Conservation (phyloP, 495 filamentous ascomycete species). For the Cairneyella variabilis region DNA sequence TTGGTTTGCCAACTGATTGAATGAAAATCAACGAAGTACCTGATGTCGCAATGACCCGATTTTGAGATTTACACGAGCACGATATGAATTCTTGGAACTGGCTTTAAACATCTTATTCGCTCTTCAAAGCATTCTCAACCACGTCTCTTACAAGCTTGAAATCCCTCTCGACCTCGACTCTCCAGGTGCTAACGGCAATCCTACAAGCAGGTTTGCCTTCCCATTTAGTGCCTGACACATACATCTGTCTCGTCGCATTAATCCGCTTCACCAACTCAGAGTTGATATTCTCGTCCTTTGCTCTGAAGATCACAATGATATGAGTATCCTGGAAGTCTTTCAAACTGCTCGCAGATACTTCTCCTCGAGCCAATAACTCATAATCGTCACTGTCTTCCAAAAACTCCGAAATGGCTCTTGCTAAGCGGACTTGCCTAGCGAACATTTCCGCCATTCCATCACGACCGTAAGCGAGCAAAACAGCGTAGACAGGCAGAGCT, state of each 20-base stretch:
- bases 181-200: slow-evolving; percentile 84
- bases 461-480: slow-evolving; percentile 69
- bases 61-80: too few relatives aligned
- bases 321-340: slow-evolving; percentile 42
- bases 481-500: slow-evolving; percentile 83
- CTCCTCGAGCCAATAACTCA: slow-evolving; percentile 50
- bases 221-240: slow-evolving; percentile 81
- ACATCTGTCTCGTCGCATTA: slow-evolving; percentile 71
- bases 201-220: slow-evolving; percentile 64
- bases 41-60: too few relatives aligned
- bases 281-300: slow-evolving; percentile 66
- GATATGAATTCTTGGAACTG: neutral
- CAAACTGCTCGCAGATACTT: slow-evolving; percentile 25
- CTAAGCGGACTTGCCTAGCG: slow-evolving; percentile 63
- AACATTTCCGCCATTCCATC: slow-evolving; percentile 69
- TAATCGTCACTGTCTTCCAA: slow-evolving; percentile 54
- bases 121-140: slow-evolving; percentile 35
- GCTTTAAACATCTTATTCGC: too few relatives aligned
- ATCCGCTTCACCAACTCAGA: slow-evolving; percentile 59
- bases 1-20: too few relatives aligned
- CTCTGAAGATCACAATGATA: slow-evolving; percentile 78
- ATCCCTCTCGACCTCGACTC: slow-evolving; percentile 54
- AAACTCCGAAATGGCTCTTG: slow-evolving; percentile 61
- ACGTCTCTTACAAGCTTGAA: slow-evolving; percentile 46
- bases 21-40: too few relatives aligned